Base-by-base conservation (phyloP, 768 basidiomycete genomes). In the Auricularia sp. region DNA sequence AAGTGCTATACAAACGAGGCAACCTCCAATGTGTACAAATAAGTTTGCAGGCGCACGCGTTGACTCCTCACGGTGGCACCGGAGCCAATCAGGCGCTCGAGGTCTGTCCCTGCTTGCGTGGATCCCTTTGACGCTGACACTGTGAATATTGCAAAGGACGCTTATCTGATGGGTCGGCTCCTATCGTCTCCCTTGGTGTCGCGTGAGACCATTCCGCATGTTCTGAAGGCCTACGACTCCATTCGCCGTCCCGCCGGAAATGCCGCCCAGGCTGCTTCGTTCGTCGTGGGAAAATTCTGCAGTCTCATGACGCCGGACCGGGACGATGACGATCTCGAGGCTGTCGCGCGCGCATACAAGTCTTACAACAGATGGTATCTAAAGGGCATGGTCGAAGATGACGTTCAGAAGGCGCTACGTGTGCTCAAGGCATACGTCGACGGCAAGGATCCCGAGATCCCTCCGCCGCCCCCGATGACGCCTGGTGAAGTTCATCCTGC, bases 1-100 rank as follows among this genome's bases (percentile, higher is more conserved):
- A 29, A 61, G 71, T 63, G n/a, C 16, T 12, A 54, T 29, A 14
- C 11, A n/a, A 7, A 65, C 43, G 43, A 11, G 18, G 18, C 18
- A 44, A 44, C 43, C 18, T 10, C 10, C 10, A 44, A 11, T 18
- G 43, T 3, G 43, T 18, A 29, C 29, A 29, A 29, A 29, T 29
- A 29, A 29, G 29, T 29, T 29, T 29, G 29, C 29, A 51, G 47
- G 47, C 47, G 6, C 47, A 51, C 21, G 14, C 47, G 18, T 6
- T 51, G 47, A 51, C 47, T 11, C 47, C 47, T 6, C 47, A 51
- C 18, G 21, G 21, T 18, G 47, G 47, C 47, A 21, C 47, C 16
- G 47, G 47, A 12, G 47, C 47, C 47, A 51, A 51, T 1, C 47
- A 51, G 21, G 47, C 47, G 14, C 47, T 51, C 21, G 47, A 51